phyloP scores from a whole-genome alignment of 2,329 filamentous ascomycete genomes.

The Microcyclosporella mali region DNA sequence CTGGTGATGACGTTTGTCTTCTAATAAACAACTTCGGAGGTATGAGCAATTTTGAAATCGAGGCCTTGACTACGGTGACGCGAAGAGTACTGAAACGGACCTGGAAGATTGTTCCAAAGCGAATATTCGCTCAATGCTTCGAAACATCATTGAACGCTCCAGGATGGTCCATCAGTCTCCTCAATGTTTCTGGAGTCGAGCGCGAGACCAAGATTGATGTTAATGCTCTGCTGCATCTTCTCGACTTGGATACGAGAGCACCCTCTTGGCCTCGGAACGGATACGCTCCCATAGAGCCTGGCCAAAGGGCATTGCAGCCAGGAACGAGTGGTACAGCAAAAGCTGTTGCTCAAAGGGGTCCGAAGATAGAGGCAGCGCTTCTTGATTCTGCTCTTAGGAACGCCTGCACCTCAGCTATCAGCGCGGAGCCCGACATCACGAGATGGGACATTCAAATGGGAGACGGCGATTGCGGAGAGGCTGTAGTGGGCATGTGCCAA shows the following conservation, averaged over 20 bases:
- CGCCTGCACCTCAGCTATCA: conserved; percentile 45
- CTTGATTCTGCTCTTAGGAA: conserved; percentile 36
- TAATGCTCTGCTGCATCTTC: conserved; percentile 41
- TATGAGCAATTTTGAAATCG: conserved; percentile 43
- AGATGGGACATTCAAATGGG: conserved; percentile 59
- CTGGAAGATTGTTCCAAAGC: conserved; percentile 44
- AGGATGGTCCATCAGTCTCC: conserved; percentile 51
- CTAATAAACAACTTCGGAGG: conserved; percentile 48
- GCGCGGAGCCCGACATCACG: conserved; percentile 57
- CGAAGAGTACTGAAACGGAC: conserved; percentile 38
- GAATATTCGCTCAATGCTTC: conserved; percentile 45
- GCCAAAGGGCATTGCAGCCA: conserved; percentile 11
- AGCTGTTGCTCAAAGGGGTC: conserved; percentile 17
- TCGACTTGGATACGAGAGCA: conserved; percentile 48
- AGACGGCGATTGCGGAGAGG: conserved; percentile 61
- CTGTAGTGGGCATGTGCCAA: conserved; percentile 36
- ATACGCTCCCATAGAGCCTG: conserved; percentile 26
- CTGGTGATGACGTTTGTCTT: conserved; percentile 41
- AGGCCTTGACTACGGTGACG: conserved; percentile 41
- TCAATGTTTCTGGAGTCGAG: conserved; percentile 46
- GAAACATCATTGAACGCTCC: conserved; percentile 52
- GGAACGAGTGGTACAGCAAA: conserved; percentile 35
- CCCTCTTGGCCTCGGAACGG: conserved; percentile 48
- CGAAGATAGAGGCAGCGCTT: conserved; percentile 21
- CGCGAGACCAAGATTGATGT: conserved; percentile 35